Evolutionary conservation across 306 rosid genomes (phyloP), one percentile per base, ranked within the genome.

Genomic region (Trichosanthes cucumerina): DNA sequence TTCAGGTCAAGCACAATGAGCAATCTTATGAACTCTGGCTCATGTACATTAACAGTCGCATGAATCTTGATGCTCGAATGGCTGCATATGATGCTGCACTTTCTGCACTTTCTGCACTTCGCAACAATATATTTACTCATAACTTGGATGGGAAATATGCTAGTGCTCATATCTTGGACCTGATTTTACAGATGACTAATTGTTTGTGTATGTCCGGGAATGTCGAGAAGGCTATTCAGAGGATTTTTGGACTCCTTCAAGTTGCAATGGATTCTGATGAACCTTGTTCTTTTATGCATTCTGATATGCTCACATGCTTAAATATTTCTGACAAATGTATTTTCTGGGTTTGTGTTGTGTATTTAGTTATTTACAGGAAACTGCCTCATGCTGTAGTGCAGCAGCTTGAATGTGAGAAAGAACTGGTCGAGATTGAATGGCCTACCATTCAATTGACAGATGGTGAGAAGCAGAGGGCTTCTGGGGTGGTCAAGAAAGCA

Each of bases 311-410:
- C 84, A 83, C 85, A 82, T 88, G 91, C 93, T 86, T 94, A 81
- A 90, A 88, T 80, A 36, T 92, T 84, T 88, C 89, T 89, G 98
- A 95, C 86, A 92, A 88, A 86, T 95, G 95, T 91, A 84, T 95
- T 77, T 91, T 91, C 89, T 93, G 98, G 96, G 79, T 95, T 82
- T 90, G 91, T 86, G 89, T 93, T 89, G 86, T 89, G 85, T 95
- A 95, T 90, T 87, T 95, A 81, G 97, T 91, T 87, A 82, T 89
- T 86, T 92, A 95, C 94, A 89, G 91, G 90, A 92, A 88, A 85
- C 85, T 92, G 79, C 97, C 98, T 77, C 93, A 88, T 77, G 92
- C 86, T 84, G 84, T 92, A 7, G 85, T 89, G 49, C 91, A 79
- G 81, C 93, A 85, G 80, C 87, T 92, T 85, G 98, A 95, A 80